phyloP scores from a whole-genome alignment of 2,329 filamentous ascomycete genomes.

The Phialemoniopsis sp. region DNA sequence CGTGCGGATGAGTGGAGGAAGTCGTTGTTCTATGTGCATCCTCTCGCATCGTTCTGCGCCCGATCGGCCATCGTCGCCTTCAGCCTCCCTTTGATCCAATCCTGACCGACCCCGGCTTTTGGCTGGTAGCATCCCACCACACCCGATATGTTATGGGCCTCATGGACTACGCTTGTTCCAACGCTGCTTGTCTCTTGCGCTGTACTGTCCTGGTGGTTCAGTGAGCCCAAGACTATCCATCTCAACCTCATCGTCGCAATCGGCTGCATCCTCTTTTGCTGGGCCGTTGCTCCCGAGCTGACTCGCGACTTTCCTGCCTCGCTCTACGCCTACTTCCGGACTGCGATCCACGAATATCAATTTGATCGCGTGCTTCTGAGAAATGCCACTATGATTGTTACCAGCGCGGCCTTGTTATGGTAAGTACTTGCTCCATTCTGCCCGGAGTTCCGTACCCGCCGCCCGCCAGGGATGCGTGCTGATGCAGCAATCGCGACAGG shows the following conservation, averaged over 20 bases:
- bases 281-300: constrained; percentile 34
- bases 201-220: constrained; percentile 38
- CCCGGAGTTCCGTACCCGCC: constrained; percentile 1
- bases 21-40: too few species aligned
- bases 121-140: constrained; percentile 4
- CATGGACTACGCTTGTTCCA: constrained; percentile 38
- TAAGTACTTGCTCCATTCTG: constrained; percentile 25
- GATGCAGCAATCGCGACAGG: constrained; percentile 40
- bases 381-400: constrained; percentile 52
- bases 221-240: constrained; percentile 36
- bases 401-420: constrained; percentile 49
- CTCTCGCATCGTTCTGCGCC: too few species aligned
- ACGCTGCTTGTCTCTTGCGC: constrained; percentile 37
- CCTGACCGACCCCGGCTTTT: too few species aligned
- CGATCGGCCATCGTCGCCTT: too few species aligned
- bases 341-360: constrained; percentile 32
- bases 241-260: constrained; percentile 35
- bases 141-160: constrained; percentile 45
- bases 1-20: too few species aligned
- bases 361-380: constrained; percentile 42
- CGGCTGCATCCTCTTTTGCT: constrained; percentile 33
- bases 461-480: neutral
- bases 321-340: constrained; percentile 24
- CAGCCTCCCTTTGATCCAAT: too few species aligned
- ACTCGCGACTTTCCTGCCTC: constrained; percentile 28